Percentiles rank a stretch among this genome's conserved stretches.
Conservation (phyloP, 1,139 yeast genomes). For the Geotrichum histeridarum region DNA sequence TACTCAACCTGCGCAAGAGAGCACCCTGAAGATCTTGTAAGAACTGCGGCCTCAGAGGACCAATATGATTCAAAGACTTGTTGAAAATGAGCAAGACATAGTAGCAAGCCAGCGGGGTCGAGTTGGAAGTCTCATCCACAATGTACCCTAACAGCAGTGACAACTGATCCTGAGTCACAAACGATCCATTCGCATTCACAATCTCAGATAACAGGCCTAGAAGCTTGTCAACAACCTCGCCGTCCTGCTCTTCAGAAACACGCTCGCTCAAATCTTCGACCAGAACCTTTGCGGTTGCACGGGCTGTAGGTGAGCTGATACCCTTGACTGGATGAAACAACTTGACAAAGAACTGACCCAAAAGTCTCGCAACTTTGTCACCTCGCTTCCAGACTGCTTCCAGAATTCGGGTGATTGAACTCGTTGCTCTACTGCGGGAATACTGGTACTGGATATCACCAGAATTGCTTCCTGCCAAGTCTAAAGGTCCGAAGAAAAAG, state of each 20-base stretch:
- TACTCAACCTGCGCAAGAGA: constrained; percentile 53
- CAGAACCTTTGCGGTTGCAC: constrained; percentile 20
- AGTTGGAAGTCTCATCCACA: constrained; percentile 42
- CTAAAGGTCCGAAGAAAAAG: constrained; percentile 42
- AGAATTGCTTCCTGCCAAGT: constrained; percentile 1
- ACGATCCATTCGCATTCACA: constrained; percentile 46
- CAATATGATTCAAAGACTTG: constrained; percentile 43
- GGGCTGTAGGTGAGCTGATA: constrained; percentile 21
- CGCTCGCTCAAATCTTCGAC: constrained; percentile 28
- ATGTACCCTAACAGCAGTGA: constrained; percentile 55
- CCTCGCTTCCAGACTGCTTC: constrained; percentile 17
- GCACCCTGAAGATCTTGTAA: constrained; percentile 48
- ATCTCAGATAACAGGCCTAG: constrained; percentile 51
- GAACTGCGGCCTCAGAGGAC: constrained; percentile 49
- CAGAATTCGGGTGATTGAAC: constrained; percentile 8
- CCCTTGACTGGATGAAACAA: constrained; percentile 22
- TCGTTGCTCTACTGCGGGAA: constrained; percentile 8
- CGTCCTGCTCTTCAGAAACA: constrained; percentile 21
- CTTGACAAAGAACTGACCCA: constrained; percentile 18
- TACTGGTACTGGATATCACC: constrained; percentile 15
- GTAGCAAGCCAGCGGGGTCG: constrained; percentile 39
- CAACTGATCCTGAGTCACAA: constrained; percentile 63
- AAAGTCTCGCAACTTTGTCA: constrained; percentile 15
- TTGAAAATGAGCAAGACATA: constrained; percentile 53
- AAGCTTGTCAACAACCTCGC: constrained; percentile 35